phyloP scores from a whole-genome alignment of 1,284 basidiomycete genomes.

The Phaffia rhodozyma region DNA sequence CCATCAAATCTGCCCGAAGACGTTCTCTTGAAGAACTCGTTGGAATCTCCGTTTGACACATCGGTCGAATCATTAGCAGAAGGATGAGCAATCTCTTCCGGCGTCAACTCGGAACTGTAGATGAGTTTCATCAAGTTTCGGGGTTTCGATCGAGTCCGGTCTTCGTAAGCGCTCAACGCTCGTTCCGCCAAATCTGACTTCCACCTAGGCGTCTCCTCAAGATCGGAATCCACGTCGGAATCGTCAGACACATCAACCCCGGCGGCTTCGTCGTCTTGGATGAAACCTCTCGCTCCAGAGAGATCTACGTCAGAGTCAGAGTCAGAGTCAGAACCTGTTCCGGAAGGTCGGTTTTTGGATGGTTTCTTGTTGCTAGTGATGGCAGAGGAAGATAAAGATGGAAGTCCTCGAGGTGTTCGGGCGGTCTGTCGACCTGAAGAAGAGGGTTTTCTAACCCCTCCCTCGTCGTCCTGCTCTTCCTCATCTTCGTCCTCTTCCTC shows the following conservation, averaged over 20 bases:
- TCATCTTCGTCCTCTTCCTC: constrained; percentile 26
- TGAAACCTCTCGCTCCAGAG: constrained; percentile 32
- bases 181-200: constrained; percentile 57
- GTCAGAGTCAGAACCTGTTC: constrained; percentile 56
- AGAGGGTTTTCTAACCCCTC: constrained; percentile 37
- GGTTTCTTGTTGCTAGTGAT: constrained; percentile 21
- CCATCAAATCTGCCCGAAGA: constrained; percentile 28
- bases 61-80: constrained; percentile 28
- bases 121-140: constrained; percentile 79
- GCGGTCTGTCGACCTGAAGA: constrained; percentile 32
- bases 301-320: constrained; percentile 46
- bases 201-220: constrained; percentile 51
- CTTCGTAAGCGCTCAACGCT: constrained; percentile 45
- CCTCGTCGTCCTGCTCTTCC: constrained; percentile 34
- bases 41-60: constrained; percentile 35
- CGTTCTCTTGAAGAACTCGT: constrained; percentile 58
- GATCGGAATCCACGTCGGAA: constrained; percentile 36
- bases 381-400: constrained; percentile 27
- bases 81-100: constrained; percentile 55
- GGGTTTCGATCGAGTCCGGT: constrained; percentile 39
- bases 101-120: constrained; percentile 58
- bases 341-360: constrained; percentile 34
- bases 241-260: constrained; percentile 35
- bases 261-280: constrained; percentile 38
- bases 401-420: constrained; percentile 9